Conservation (phyloP, 495 filamentous ascomycete genomes). For the Tuber magnatum region DNA sequence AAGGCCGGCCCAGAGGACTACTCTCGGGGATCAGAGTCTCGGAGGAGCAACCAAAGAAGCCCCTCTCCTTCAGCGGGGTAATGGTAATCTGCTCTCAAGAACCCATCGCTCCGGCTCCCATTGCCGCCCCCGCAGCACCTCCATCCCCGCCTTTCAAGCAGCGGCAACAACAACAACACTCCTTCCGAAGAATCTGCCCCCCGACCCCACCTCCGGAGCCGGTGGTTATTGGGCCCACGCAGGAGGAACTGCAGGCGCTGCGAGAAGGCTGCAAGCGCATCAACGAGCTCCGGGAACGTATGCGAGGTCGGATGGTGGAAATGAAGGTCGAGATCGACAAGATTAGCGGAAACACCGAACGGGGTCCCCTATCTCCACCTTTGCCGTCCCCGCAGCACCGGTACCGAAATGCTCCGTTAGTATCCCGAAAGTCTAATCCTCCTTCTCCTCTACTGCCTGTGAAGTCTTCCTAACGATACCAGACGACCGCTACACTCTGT, state of each 20-base stretch:
- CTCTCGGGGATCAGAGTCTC: slow-evolving; percentile 20
- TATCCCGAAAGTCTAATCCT: not conserved
- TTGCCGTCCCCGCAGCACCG: slow-evolving; percentile 3
- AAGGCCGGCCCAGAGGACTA: slow-evolving; percentile 16
- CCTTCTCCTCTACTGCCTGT: not conserved
- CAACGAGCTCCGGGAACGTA: slow-evolving; percentile 31
- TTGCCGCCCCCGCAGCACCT: slow-evolving; percentile 30
- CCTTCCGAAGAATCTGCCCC: slow-evolving; percentile 10
- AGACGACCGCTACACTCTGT: not conserved
- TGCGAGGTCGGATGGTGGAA: slow-evolving; percentile 31
- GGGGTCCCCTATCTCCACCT: slow-evolving; percentile 1
- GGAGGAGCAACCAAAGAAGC: slow-evolving; percentile 19
- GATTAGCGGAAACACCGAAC: slow-evolving; percentile 22
- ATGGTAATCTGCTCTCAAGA: slow-evolving; percentile 32
- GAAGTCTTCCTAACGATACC: slow-evolving; percentile 2
- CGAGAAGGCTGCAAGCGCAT: slow-evolving; percentile 32
- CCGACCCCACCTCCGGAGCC: slow-evolving; percentile 33
- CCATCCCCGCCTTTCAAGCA: slow-evolving; percentile 25
- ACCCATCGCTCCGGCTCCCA: slow-evolving; percentile 25
- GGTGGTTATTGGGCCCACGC: slow-evolving; percentile 17
- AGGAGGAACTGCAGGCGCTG: slow-evolving; percentile 29
- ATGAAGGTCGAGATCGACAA: slow-evolving; percentile 36
- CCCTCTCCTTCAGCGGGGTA: slow-evolving; percentile 28
- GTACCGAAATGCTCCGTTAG: not conserved
- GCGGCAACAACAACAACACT: slow-evolving; percentile 1